Percentiles rank a stretch among this genome's conserved stretches.
Evolutionary conservation across 352 stramenopile species (phyloP).

Genomic region (Globisporangium megalacanthum): DNA sequence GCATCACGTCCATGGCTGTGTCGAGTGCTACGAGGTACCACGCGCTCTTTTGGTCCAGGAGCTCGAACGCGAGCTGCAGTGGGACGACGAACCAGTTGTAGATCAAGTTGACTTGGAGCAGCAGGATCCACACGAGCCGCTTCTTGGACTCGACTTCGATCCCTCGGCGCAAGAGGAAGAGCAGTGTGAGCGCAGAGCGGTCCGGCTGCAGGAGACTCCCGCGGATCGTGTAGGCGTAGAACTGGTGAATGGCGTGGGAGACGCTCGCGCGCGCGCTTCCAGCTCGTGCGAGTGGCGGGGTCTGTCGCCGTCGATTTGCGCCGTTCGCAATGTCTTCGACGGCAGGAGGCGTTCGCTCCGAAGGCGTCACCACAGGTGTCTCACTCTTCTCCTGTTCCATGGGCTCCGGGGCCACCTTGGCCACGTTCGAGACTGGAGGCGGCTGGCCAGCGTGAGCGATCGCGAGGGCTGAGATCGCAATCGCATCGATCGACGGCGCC

Average conservation of each 20-base stretch:
- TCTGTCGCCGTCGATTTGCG: not conserved
- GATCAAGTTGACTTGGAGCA: conserved; percentile 35
- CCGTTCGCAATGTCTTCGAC: conserved; percentile 1
- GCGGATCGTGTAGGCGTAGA: conserved; percentile 13
- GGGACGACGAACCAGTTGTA: conserved; percentile 60
- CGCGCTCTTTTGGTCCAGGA: conserved; percentile 16
- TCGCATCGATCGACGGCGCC: conserved; percentile 12
- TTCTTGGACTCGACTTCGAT: conserved; percentile 37
- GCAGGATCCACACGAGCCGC: conserved; percentile 45
- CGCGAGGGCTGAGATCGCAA: conserved; percentile 1
- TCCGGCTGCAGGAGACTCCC: not conserved
- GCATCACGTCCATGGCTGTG: conserved; percentile 27
- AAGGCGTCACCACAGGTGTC: no score
- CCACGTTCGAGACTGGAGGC: not conserved
- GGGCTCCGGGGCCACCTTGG: no score
- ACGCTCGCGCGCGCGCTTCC: conserved; percentile 2
- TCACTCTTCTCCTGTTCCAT: no score
- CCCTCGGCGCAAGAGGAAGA: conserved; percentile 24
- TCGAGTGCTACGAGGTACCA: conserved; percentile 34
- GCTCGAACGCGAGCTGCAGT: conserved; percentile 30
- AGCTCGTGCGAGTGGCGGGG: not conserved
- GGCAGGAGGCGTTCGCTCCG: no score
- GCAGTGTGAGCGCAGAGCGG: conserved; percentile 15
- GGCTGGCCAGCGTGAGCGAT: not conserved
- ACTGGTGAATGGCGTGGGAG: conserved; percentile 8